Evolutionary conservation across 2,329 filamentous ascomycete genomes (phyloP), one percentile per base, ranked within the genome.

Genomic region (Sarocladium brachiariae): DNA sequence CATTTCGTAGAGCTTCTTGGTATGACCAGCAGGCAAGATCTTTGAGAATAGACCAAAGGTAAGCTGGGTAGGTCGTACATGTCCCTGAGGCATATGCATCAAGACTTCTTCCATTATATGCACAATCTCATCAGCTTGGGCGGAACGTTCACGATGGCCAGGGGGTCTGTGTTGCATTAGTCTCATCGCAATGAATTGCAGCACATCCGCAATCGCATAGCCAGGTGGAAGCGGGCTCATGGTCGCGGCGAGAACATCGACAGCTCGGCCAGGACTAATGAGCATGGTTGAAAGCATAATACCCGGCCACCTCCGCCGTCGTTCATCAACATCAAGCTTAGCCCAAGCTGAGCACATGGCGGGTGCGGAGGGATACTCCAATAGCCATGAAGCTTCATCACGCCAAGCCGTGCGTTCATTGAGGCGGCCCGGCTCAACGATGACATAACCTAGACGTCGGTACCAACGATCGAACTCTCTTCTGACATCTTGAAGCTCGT

Each of bases 31-130:
- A 1, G 63, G 61, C 3, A 70, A 52, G 3, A 58, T 54, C n/a
- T 56, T 55, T 1, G 64, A 62, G 16, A 67, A 51, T 7, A 63
- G 50, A 2, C 64, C 67, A n/a, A 75, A 56, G 1, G 65, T 64
- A 24, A 63, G 57, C 55, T 76, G 72, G 1, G 56, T 59, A 14
- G 76, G 58, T 4, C 63, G 66, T 4, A 70, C 52, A 53, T 66
- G 56, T 9, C 59, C 58, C n/a, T 52, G 34, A 2, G 59, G 63
- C 1, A 60, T 50, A 24, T 66, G 59, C 24, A 59, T 58, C 2
- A 69, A 37, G n/a, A 64, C 30, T 37, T 62, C 64, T 11, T 55
- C 51, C 30, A 63, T 51, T 14, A 66, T 37, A 16, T 60, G 57
- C 6, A 67, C 54, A n/a, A 62, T 51, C 39, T 65, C 58, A 18